phyloP scores from a whole-genome alignment of 2,329 filamentous ascomycete genomes.

The Fusarium circinatum region DNA sequence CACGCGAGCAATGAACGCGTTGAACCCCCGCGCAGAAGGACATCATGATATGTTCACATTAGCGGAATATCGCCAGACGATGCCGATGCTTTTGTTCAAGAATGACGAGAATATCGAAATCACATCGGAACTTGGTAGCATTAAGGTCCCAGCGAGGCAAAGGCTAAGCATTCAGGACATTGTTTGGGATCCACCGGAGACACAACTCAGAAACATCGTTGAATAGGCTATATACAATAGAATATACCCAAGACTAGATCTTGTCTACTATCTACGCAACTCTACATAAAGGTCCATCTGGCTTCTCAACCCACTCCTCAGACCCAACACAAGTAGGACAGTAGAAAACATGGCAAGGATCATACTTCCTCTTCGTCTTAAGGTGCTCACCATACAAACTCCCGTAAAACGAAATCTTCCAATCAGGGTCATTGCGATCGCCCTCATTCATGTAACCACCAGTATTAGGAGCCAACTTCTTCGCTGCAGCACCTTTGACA shows the following conservation, averaged over 20 bases:
- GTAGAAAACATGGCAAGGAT: constrained; percentile 26
- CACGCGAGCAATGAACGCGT: not conserved
- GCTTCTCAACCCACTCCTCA: constrained; percentile 9
- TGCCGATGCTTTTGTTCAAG: not conserved
- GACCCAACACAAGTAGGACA: constrained; percentile 33
- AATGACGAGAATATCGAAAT: not conserved
- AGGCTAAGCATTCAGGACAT: constrained; percentile 1
- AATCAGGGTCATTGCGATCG: constrained; percentile 28
- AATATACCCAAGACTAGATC: not conserved
- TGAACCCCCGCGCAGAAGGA: rapidly evolving
- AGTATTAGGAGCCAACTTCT: constrained; percentile 26
- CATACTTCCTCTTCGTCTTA: constrained; percentile 18
- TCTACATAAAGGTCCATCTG: constrained; percentile 20
- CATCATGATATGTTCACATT: rapidly evolving
- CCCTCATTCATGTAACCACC: constrained; percentile 28
- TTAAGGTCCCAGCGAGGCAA: not conserved
- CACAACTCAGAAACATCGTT: not conserved
- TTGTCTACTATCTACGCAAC: not conserved
- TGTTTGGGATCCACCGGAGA: constrained; percentile 12
- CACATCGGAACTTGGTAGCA: not conserved
- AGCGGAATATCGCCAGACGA: rapidly evolving
- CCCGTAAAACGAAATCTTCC: constrained; percentile 10
- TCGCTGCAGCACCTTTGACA: constrained; percentile 20
- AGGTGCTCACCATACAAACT: constrained; percentile 10
- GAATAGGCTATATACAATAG: not conserved